Evolutionary conservation across 1,284 basidiomycete genomes (phyloP), one percentile per base, ranked within the genome.

Genomic region (Cutaneotrichosporon sp.): DNA sequence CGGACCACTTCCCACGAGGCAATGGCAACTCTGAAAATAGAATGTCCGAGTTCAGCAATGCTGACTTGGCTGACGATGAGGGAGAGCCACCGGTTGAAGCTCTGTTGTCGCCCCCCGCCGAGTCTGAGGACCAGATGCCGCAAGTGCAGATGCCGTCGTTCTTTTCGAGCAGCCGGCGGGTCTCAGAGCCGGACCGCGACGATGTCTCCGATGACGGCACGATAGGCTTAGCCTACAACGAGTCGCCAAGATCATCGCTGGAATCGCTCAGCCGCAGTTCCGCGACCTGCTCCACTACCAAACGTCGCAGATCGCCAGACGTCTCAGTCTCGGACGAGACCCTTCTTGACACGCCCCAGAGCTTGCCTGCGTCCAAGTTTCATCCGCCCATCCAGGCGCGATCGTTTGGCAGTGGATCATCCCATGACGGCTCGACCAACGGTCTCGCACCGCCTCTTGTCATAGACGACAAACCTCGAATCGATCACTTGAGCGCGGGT

Each of bases 321-420:
- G 16, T 34, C 16, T 49, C 55, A 7, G 49, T 46, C 1, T 65
- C 64, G 0, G 65, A 67, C 30, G 66, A 65, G 36, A 65, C 63
- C 0, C 38, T 64, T 3, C 38, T 67, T 18, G 50, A 51, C 55
- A 67, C 66, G 6, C 66, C 66, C 0, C 61, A 67, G 31, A 64
- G 46, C 16, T 10, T 56, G 9, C 50, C 59, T 8, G 36, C 38
- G 3, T 38, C 26, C 36, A 26, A 22, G 3, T 49, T 63, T 31
- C 52, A 51, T 2, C 49, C 55, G 4, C 21, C 50, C 38, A n/a
- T 51, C 3, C 38, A 52, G 26, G 36, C 50, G 38, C 56, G 55
- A 18, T 16, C 49, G 31, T 22, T 34, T 11, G 50, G 60, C 2
- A 58, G 42, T 26, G 49, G 51, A 13, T 53, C 56, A 36, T 51